Evolutionary conservation across 768 basidiomycete species (phyloP), one percentile per base, ranked within the genome.

Genomic region (Amanita pseudoporphyria): DNA sequence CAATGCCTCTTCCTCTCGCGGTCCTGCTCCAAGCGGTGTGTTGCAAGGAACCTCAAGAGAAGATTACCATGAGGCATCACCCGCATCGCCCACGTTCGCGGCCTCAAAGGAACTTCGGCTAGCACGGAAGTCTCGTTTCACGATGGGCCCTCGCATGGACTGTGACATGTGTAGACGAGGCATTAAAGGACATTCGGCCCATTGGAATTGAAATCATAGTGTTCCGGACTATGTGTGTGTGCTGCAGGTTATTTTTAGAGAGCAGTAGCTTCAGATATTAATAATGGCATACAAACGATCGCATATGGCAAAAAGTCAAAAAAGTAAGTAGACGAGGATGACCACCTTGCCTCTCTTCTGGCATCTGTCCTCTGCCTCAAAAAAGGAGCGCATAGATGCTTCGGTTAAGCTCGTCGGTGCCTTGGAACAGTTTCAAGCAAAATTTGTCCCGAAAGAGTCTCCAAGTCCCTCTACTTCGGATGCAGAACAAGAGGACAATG

Each of bases 301-400:
- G 16, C 3, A 48, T 22, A 18, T 18, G 36, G 14, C 32, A 70
- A 48, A 48, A 47, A 48, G 13, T 6, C 13, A 3, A 13, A 14
- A 30, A 30, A 14, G 12, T n/a, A 28, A 7, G 21, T 18, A 22
- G 40, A 46, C 51, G 53, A 45, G 54, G 53, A 58, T 91, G 81
- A 79, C 86, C 32, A 94, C 91, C 30, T 79, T 97, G 49, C 87
- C 90, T 12, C 76, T 96, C 30, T 97, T 93, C 75, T 96, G 93
- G 93, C 74, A 92, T 64, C 73, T 97, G 47, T 94, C 93, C 13
- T 89, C 87, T 2, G 70, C 79, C 1, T 79, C 78, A 16, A 89
- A 82, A 68, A 81, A 83, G 49, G 83, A 89, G 53, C 82, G 93
- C 7, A 60, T 95, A 31, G 81, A 84, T 57, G 86, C 93, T 12